Conservation (phyloP, 768 basidiomycete genomes). For the Clitopilus passeckerianus region DNA sequence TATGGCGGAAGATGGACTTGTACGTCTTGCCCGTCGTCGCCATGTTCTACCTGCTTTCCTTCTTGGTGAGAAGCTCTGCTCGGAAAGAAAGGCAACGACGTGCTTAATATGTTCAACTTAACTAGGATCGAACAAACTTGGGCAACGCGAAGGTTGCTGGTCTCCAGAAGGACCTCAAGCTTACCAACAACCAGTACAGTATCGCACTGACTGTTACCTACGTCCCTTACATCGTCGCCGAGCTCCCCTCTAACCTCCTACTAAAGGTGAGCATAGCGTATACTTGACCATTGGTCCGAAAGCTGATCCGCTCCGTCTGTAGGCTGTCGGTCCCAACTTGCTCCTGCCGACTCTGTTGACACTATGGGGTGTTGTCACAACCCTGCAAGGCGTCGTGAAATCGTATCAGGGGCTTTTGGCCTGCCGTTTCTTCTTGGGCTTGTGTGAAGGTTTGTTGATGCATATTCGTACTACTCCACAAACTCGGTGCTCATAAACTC, state of each 20-base stretch:
- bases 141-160: constrained; percentile 59
- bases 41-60: constrained; percentile 32
- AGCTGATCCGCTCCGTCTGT: not conserved
- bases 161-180: constrained; percentile 44
- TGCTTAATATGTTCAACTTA: not conserved
- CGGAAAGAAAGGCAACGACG: not conserved
- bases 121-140: constrained; percentile 48
- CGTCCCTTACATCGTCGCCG: constrained; percentile 50
- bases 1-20: constrained; percentile 31
- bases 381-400: constrained; percentile 56
- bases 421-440: constrained; percentile 47
- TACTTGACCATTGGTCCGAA: not conserved
- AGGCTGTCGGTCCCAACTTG: constrained; percentile 52
- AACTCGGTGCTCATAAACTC: not conserved
- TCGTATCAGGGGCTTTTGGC: constrained; percentile 39
- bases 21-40: constrained; percentile 30
- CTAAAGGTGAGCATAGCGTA: constrained; percentile 34
- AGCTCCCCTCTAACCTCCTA: constrained; percentile 55
- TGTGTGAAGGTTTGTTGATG: constrained; percentile 35
- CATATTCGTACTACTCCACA: no score
- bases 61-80: constrained; percentile 21
- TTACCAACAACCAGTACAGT: constrained; percentile 44
- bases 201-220: constrained; percentile 42
- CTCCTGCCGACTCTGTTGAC: constrained; percentile 58
- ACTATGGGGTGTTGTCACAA: constrained; percentile 64